Base-by-base conservation (phyloP, 768 basidiomycete genomes). In the Tephrocybe sp. region DNA sequence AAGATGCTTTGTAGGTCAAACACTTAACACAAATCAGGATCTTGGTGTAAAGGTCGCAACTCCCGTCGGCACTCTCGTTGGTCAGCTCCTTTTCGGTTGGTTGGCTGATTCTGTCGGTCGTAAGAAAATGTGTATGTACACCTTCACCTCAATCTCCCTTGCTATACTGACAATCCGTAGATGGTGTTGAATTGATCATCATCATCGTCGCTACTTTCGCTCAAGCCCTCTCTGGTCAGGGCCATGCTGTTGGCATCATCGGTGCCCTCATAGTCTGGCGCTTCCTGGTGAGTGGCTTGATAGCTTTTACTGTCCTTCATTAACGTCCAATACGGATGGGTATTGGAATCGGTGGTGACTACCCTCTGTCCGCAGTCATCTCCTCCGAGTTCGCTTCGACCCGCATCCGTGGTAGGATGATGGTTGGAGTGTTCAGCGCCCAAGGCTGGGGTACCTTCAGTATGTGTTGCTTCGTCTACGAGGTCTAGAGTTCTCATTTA, bases 371-470 rank as follows among this genome's bases (percentile, higher is more conserved):
- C 45, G 87, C 92, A 13, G 85, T 92, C 60, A 94, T 94, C 60
- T 84, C 91, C 3, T 92, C 88, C 33, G 92, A 95, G 62, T 95
- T 94, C 59, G 86, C 92, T 0, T 76, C 88, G 0, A 87, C 84
- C 13, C 78, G 78, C 39, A 82, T 75, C 40, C 82, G 92, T 58
- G 92, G 92, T 41, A 77, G 91, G 22, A 82, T 95, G 67, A 93
- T 95, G 89, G 85, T 87, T 1, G 88, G 87, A 5, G 90, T 92
- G 0, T 94, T 94, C 56, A 84, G 92, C 0, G 70, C 77, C 46
- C 92, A 94, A 57, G 92, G 92, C 19, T 94, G 88, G 86, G 92
- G 92, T 42, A 84, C 92, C 68, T 80, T 92, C 57, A 58, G 87
- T 86, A 55, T 55, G 78, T 71, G 10, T 35, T 35, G 19, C 36